Percentiles rank a stretch among this genome's conserved stretches.
These are phyloP conservation scores for Haplosporangium gracile DNA, from an alignment of 192 early-diverging fungal genomes.

Conservation along the genomic window DNA sequence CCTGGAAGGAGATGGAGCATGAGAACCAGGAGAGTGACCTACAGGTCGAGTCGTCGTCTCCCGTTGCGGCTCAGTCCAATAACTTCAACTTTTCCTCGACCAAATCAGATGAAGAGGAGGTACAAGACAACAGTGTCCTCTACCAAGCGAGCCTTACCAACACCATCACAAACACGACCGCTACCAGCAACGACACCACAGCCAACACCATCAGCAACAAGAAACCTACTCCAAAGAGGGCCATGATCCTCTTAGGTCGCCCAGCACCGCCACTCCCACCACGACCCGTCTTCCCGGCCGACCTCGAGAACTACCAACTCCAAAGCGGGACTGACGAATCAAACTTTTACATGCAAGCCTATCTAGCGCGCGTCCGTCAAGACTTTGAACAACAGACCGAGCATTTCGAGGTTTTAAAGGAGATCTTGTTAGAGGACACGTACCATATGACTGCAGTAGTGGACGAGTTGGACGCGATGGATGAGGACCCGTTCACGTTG, in stretches of 20 bases:
- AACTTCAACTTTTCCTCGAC: neutral
- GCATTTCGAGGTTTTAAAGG: slow-evolving; percentile 19
- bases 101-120: neutral
- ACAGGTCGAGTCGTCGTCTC: neutral
- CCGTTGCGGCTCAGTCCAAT: neutral
- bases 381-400: slow-evolving; percentile 28
- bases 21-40: neutral
- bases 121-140: neutral
- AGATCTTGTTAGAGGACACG: slow-evolving; percentile 5
- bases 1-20: neutral
- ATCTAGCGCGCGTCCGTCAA: slow-evolving; percentile 15
- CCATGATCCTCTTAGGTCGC: slow-evolving; percentile 33
- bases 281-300: slow-evolving; percentile 29
- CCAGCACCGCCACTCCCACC: slow-evolving; percentile 31
- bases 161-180: neutral
- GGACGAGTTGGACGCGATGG: slow-evolving; percentile 70
- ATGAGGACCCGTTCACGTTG: slow-evolving; percentile 82
- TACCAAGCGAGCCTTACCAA: neutral
- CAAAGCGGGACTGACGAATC: slow-evolving; percentile 2
- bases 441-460: slow-evolving; percentile 45
- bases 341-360: slow-evolving; percentile 19
- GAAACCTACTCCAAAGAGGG: slow-evolving; percentile 21
- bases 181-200: neutral
- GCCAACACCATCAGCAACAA: neutral
- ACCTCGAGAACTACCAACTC: slow-evolving; percentile 41